Evolutionary conservation across 2,329 filamentous ascomycete genomes (phyloP).

Genomic region (Trichoderma atroviride): DNA sequence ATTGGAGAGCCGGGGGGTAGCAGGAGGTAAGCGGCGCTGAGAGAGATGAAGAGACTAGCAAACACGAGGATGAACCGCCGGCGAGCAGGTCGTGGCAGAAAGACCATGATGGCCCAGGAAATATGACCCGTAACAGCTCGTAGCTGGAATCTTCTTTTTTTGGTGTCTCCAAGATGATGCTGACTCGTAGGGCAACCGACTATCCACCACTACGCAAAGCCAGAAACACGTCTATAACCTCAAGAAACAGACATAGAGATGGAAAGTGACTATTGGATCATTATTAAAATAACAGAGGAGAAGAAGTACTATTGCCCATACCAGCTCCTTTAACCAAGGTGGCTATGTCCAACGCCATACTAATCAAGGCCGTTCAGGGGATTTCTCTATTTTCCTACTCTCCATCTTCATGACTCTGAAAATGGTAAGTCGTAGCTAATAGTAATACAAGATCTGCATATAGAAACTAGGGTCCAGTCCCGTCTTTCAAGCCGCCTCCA

Average conservation of each 20-base stretch:
- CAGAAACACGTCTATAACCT: neutral
- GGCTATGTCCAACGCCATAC: neutral
- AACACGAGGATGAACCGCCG: constrained; percentile 35
- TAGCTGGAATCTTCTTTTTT: neutral
- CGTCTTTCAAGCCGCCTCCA: neutral
- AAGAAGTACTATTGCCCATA: neutral
- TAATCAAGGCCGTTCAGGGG: neutral
- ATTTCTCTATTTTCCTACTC: neutral
- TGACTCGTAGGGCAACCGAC: neutral
- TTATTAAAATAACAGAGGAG: neutral
- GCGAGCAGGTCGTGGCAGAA: constrained; percentile 36
- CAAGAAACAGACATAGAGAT: neutral
- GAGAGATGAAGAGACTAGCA: constrained; percentile 33
- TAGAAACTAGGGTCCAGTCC: neutral
- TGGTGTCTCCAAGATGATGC: neutral
- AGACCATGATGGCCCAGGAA: constrained; percentile 27
- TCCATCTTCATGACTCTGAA: neutral
- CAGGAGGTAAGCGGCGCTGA: constrained; percentile 35
- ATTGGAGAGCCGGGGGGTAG: constrained; percentile 41
- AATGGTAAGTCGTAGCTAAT: neutral
- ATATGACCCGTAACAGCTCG: neutral
- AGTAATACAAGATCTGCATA: neutral
- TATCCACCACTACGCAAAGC: neutral
- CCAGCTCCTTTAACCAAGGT: neutral
- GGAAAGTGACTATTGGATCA: neutral